Conservation (phyloP, 352 stramenopile genomes). For the Phytophthora tubulina region DNA sequence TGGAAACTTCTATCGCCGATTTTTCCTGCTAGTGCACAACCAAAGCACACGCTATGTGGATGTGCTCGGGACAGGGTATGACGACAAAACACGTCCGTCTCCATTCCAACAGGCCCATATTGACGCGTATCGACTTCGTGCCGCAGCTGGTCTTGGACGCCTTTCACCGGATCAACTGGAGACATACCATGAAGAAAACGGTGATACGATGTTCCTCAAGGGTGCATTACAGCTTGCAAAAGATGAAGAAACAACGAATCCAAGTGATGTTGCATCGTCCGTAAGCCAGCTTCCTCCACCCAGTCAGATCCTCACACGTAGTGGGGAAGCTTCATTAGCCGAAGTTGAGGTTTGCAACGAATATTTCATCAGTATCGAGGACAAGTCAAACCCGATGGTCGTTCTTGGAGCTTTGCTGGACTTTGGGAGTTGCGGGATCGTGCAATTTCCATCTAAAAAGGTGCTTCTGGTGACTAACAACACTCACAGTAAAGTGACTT, state of each 20-base stretch:
- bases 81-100: conserved; percentile 90
- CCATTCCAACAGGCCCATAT: conserved; percentile 93
- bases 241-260: conserved; percentile 19
- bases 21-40: conserved; percentile 90
- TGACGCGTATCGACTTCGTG: conserved; percentile 80
- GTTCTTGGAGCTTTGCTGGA: conserved; percentile 63
- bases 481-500: conserved; percentile 89
- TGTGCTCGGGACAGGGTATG: conserved; percentile 89
- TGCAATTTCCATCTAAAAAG: conserved; percentile 75
- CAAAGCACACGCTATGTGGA: conserved; percentile 90
- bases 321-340: conserved; percentile 80
- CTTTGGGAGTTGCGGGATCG: conserved; percentile 78
- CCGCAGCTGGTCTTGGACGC: conserved; percentile 60
- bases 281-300: conserved; percentile 24
- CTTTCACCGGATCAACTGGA: conserved; percentile 89
- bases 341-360: conserved; percentile 84
- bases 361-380: conserved; percentile 83
- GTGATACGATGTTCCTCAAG: conserved; percentile 72
- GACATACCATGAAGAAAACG: conserved; percentile 74
- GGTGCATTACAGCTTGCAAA: conserved; percentile 51
- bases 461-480: conserved; percentile 86
- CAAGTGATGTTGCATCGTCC: conserved; percentile 10
- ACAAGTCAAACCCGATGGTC: conserved; percentile 65
- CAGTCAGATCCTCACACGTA: conserved; percentile 78
- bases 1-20: conserved; percentile 93